Base-by-base conservation (phyloP, 2,329 filamentous ascomycete species). In the Phyllosticta citribraziliensis region DNA sequence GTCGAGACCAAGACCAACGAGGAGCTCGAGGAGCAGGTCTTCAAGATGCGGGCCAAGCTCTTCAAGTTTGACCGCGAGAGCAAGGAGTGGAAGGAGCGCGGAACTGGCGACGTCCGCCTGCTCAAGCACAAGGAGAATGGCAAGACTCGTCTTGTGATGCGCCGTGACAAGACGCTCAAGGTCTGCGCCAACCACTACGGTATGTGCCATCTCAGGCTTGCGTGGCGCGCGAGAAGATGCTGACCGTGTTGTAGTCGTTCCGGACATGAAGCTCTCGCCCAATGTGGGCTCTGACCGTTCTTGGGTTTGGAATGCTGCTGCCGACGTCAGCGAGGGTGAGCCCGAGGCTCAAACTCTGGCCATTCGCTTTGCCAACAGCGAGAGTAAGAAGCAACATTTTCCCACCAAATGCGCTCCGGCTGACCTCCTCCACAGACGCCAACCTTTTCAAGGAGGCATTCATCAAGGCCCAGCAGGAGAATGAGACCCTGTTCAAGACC, bases 181-280 rank as follows among this genome's bases (percentile, higher is more conserved):
- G 94, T 99, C 79, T 99, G 94, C 87, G 94, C 94, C 74, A 99
- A 99, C 83, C 94, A 99, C 84, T 99, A 99, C 80, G 88, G 92
- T 96, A 87, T 72, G 88, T 80, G 30, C 24, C 17, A 53, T 35
- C 50, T 11, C 47, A 24, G 40, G 10, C 40, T 56, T 56, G 40
- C 35, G 53, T 10, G 47, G 24, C 51, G 60, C 61, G 52, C 55
- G 22, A 52, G 57, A 25, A 25, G n/a, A 52, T 68, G 57, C 65
- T 74, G 58, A 70, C 63, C 54, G 52, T 63, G 54, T 57, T 61
- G 47, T 67, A 96, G 92, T 99, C 72, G 91, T 96, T 64, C 93
- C 93, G 65, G 93, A 97, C 78, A 97, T 99, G 93, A 97, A 96
- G 82, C 88, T 99, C 66, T 93, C 89, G 65, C 91, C 94, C 78